Evolutionary conservation across 306 rosid species (phyloP), one percentile per base, ranked within the genome.

Genomic region (Sesbania bispinosa): DNA sequence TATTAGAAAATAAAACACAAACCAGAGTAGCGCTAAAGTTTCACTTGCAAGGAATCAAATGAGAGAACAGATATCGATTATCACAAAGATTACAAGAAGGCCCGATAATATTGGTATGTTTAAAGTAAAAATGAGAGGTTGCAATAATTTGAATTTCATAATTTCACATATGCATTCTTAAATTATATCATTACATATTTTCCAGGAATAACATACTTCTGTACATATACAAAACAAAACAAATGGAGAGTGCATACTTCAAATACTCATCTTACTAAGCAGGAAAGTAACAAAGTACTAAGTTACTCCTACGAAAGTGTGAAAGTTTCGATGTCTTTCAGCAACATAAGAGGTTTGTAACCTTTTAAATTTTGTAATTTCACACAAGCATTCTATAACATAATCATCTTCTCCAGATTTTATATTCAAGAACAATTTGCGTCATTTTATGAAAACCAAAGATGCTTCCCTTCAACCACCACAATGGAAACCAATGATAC

Each of bases 361-460:
- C 20, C 13, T 35, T 46, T 16, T 16, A 4, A 58, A 58, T 36
- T 57, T 76, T 41, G 7, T 52, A 60, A 39, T 13, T 23, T 19
- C 23, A 26, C 26, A 68, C 9, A 18, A 16, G 47, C 46, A 77
- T 43, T 42, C 27, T 7, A 61, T 61, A 77, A 63, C 69, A 68
- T 7, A 35, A 58, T 24, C n/a, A n/a, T 57, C 24, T 42, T 46
- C 42, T 67, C 19, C 45, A 35, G 27, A 67, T 21, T 23, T 43
- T 27, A 71, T 21, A 53, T 45, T 64, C 9, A n/a, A 26, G 4
- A 73, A 38, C 51, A 39, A 35, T 15, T 50, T 53, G 16, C 13
- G 32, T 4, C 51, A 21, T 29, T 21, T 5, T n/a, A 27, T 19
- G 29, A 41, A 58, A 48, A 48, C 14, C 18, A 13, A 60, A 13